Evolutionary conservation across 306 rosid species (phyloP).

Genomic region (Dryas alaskensis): DNA sequence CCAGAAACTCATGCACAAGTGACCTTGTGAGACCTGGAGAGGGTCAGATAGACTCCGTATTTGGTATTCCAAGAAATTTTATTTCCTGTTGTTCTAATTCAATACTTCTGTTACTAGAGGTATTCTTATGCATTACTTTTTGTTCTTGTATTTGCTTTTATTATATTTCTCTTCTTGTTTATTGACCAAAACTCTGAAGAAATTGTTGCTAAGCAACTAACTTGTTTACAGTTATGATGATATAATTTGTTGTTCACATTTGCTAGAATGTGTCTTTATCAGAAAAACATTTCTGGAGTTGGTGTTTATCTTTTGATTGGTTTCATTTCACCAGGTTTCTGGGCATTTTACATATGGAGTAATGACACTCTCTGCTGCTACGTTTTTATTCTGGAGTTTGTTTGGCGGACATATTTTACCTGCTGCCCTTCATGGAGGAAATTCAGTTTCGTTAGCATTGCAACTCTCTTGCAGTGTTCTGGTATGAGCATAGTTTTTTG

Average conservation of each 20-base stretch:
- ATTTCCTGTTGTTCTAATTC: not conserved
- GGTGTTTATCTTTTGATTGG: slow-evolving; percentile 8
- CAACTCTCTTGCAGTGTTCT: slow-evolving; percentile 97
- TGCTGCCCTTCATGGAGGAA: slow-evolving; percentile 63
- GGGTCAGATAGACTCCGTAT: not conserved
- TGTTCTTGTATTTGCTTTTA: not conserved
- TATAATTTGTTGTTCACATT: not conserved
- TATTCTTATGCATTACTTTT: not conserved
- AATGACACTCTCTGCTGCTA: slow-evolving; percentile 81
- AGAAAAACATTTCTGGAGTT: not conserved
- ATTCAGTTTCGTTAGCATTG: slow-evolving; percentile 80
- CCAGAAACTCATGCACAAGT: not conserved
- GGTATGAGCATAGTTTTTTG: slow-evolving; percentile 48
- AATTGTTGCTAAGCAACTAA: not conserved
- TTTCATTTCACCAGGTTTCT: slow-evolving; percentile 64
- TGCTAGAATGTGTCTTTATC: not conserved
- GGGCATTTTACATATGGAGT: slow-evolving; percentile 98
- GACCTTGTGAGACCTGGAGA: not conserved
- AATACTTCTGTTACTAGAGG: not conserved
- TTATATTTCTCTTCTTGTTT: not conserved
- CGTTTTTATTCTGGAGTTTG: slow-evolving; percentile 80
- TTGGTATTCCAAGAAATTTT: not conserved
- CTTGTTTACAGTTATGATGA: not conserved
- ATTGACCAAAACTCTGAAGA: not conserved
- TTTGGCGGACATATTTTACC: slow-evolving; percentile 69